Base-by-base conservation (phyloP, 164 flowering plant genomes). In the Litsea cubeba region DNA sequence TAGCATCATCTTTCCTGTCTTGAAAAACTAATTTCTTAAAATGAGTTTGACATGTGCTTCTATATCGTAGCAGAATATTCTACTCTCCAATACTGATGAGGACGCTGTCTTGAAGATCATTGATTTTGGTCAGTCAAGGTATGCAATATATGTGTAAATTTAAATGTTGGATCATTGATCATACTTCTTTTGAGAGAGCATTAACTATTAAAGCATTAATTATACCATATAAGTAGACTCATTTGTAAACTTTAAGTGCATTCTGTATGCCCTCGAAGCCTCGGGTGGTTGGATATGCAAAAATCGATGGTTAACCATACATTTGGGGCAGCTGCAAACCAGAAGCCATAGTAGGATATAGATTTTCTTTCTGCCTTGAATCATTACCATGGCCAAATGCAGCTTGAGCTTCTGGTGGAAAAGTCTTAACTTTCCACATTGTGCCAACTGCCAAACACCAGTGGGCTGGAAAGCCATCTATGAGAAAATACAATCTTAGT, bases 91-190 rank as follows among this genome's bases (percentile, higher is more conserved):
- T 28, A 69, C 75, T 18, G 82, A 85, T 58, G 65, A 68, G 71
- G 84, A 84, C 74, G 79, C 80, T 26, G 81, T 86, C 78, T 79
- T 90, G 62, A 90, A 90, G 81, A 85, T 90, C 70, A 81, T 90
- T 63, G 95, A 90, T 81, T 88, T 90, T 82, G 90, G 95, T 71
- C 87, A 87, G 35, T 83, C 92, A 73, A 82, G 95, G 92, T 90
- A 28, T 51, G 30, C 70, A 70, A 25, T 25, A 60, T 28, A 60
- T n/a, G 24, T 71, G 32, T 24, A 40, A 40, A 40, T 40, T 54
- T 5, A 54, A 14, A 15, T 54, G 17, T 54, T 54, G 7, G 20
- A 54, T 15, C 3, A 54, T 54, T 54, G 7, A 54, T 54, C n/a
- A 54, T 54, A 15, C 60, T 40, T 40, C 1, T 40, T 40, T 40